Percentiles rank a stretch among this genome's conserved stretches.
phyloP scores from a whole-genome alignment of 495 filamentous ascomycete species.

The Terfezia claveryi region DNA sequence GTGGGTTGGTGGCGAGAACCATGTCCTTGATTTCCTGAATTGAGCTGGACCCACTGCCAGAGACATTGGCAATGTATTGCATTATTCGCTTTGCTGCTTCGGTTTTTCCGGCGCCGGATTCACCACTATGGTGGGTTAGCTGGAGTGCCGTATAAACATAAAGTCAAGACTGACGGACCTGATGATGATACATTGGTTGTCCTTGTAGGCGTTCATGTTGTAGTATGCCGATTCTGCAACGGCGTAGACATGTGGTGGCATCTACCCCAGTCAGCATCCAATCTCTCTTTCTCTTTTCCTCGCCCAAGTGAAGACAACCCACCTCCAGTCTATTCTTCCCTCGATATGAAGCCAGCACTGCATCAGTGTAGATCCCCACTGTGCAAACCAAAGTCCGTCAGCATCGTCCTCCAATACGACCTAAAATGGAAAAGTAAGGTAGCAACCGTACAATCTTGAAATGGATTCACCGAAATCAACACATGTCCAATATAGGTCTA shows the following conservation, averaged over 20 bases:
- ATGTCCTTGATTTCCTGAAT: conserved; percentile 97
- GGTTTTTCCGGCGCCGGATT: conserved; percentile 98
- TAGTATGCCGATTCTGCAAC: conserved; percentile 94
- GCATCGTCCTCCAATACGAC: background rate
- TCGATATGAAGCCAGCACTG: conserved; percentile 70
- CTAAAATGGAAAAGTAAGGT: background rate
- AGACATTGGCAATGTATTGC: conserved; percentile 98
- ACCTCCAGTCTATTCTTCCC: conserved; percentile 93
- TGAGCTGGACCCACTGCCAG: conserved; percentile 67
- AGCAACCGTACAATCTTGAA: conserved; percentile 52
- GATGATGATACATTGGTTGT: conserved; percentile 99
- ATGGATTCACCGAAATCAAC: conserved; percentile 96
- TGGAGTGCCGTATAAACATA: background rate
- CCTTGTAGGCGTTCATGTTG: conserved; percentile 99
- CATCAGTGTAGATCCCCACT: conserved; percentile 96
- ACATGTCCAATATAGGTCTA: conserved; percentile 99
- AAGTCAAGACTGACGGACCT: conserved; percentile 24
- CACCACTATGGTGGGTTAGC: conserved; percentile 28
- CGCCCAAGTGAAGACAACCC: background rate
- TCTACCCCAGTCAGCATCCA: background rate
- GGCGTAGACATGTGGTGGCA: conserved; percentile 90
- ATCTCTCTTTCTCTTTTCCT: background rate
- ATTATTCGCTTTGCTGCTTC: conserved; percentile 97
- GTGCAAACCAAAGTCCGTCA: conserved; percentile 4
- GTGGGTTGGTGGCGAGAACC: conserved; percentile 92